Conservation (phyloP, 768 basidiomycete genomes). For the Auricularia sp. region DNA sequence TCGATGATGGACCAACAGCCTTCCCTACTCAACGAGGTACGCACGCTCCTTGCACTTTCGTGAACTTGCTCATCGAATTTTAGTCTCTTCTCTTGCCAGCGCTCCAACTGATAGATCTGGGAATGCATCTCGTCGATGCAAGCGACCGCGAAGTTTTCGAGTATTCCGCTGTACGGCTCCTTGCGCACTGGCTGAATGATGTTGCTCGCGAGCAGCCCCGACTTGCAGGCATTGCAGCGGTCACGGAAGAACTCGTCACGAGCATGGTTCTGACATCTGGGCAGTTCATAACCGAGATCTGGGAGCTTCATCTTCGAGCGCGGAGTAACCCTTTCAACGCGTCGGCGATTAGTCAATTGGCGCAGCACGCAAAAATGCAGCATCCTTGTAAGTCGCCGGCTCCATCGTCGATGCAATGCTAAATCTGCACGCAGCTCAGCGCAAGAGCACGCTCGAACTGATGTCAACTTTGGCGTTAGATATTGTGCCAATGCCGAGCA, state of each 20-base stretch:
- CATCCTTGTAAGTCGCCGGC: no score
- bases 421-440: not conserved
- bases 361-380: no score
- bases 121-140: constrained; percentile 34
- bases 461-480: not conserved
- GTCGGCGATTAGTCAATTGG: no score
- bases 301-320: constrained; percentile 36
- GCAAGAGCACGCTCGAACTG: not conserved
- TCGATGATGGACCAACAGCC: not conserved
- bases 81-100: constrained; percentile 26
- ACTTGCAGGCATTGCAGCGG: constrained; percentile 20
- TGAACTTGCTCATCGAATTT: not conserved
- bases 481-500: not conserved
- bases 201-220: constrained; percentile 26
- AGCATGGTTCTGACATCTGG: constrained; percentile 57
- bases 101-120: constrained; percentile 27
- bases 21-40: not conserved
- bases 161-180: constrained; percentile 54
- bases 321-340: no score
- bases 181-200: constrained; percentile 43
- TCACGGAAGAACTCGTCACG: constrained; percentile 28
- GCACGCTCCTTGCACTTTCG: not conserved
- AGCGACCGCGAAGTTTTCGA: constrained; percentile 36
- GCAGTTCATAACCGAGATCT: constrained; percentile 59
- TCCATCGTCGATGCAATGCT: no score